phyloP scores from a whole-genome alignment of 1,284 basidiomycete genomes.

The Sporisorium graminicola region DNA sequence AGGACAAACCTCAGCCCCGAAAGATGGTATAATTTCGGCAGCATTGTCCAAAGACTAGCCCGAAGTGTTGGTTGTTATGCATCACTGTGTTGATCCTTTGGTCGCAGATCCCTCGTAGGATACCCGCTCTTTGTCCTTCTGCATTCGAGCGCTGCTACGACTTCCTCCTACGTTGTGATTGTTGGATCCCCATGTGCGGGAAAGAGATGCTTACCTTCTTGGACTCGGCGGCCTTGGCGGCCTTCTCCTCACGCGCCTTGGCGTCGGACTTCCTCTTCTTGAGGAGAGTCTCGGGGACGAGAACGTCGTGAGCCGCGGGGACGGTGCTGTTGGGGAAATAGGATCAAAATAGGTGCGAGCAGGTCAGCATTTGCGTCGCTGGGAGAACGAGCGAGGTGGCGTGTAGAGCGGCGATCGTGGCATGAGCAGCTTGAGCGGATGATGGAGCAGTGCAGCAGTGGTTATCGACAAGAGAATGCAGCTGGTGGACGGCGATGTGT shows the following conservation, averaged over 20 bases:
- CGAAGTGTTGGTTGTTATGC: slow-evolving; percentile 60
- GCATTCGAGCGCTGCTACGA: slow-evolving; percentile 26
- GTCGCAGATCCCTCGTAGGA: slow-evolving; percentile 8
- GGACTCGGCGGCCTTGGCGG: slow-evolving; percentile 84
- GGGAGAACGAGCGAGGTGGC: no score
- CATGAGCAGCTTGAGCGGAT: slow-evolving; percentile 9
- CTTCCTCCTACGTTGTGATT: slow-evolving; percentile 82
- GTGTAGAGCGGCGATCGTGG: slow-evolving; percentile 8
- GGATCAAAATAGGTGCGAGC: not conserved
- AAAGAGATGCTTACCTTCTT: slow-evolving; percentile 80
- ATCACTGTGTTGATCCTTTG: slow-evolving; percentile 53
- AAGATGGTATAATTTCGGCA: slow-evolving; percentile 70
- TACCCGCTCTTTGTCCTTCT: not conserved
- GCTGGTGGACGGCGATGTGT: not conserved
- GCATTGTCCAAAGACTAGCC: slow-evolving; percentile 67
- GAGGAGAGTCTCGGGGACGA: slow-evolving; percentile 69
- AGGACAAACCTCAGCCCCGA: slow-evolving; percentile 66
- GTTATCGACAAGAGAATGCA: not conserved
- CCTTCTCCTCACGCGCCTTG: slow-evolving; percentile 95
- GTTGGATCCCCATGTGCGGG: slow-evolving; percentile 69
- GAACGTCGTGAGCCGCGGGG: slow-evolving; percentile 65
- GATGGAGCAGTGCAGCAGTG: slow-evolving; percentile 1
- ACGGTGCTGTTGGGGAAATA: slow-evolving; percentile 57
- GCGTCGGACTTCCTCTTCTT: slow-evolving; percentile 96
- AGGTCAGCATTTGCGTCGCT: slow-evolving; percentile 20